Base-by-base conservation (phyloP, 192 early-diverging fungal species). In the Coemansia sp. region DNA sequence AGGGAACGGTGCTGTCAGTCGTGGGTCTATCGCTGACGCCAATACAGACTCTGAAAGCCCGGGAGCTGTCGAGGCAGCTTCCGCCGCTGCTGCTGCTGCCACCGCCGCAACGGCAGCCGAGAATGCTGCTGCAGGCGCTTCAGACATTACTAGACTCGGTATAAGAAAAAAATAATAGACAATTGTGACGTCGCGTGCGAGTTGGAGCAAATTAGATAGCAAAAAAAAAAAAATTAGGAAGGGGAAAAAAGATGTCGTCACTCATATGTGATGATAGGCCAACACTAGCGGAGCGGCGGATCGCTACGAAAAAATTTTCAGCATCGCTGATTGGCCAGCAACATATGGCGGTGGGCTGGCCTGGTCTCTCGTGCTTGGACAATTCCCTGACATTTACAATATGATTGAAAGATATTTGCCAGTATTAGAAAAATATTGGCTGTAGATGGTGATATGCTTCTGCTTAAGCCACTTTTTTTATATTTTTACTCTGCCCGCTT, bases 1-100 rank as follows among this genome's bases (percentile, higher is more conserved):
- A 1, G 75, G 75, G 11, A 77, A 77, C 24, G 75, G 65, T 38
- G 64, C 62, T 0, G 60, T 59, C n/a, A 57, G 20, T 14, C 56
- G 49, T 42, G 60, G 9, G 15, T 47, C 41, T 25, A 46, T 24
- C 11, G 59, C 56, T 20, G 65, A 45, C 3, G 64, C 35, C 35
- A 58, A 15, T 14, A 19, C 9, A 14, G 56, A 7, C 35, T 36
- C 7, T n/a, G 56, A 6, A 10, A 58, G 35, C 11, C 29, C 32
- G 2, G 62, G 38, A 32, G 22, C 40, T 39, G 59, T 15, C 39
- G 51, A 20, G 4, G 43, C 42, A 17, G 69, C 35, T 12, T 45
- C 54, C n/a, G 63, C 37, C 37, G 36, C 57, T 56, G 59, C 74
- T 56, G 59, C 74, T 15, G 36, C 64, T 20, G 46, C 59, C 12